These are phyloP conservation scores for Phlebopus sp. DNA, from an alignment of 1,284 basidiomycete species.

Conservation along the genomic window DNA sequence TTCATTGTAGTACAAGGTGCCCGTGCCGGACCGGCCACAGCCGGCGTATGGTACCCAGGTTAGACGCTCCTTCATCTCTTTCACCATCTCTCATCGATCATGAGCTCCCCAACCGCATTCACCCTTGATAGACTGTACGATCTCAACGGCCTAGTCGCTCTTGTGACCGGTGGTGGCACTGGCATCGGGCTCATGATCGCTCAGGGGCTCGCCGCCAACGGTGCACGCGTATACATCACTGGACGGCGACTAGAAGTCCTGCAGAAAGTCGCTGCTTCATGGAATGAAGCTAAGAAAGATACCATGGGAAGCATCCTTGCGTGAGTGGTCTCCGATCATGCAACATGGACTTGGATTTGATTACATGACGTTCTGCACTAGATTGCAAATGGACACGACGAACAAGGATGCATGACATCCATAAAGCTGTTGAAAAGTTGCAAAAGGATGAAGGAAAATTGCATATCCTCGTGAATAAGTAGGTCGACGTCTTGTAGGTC, in stretches of 20 bases:
- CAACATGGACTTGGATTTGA: neutral
- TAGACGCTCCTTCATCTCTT: neutral
- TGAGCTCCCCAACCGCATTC: conserved; percentile 24
- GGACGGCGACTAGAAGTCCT: conserved; percentile 65
- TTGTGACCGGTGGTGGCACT: conserved; percentile 80
- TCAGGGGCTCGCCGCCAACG: conserved; percentile 69
- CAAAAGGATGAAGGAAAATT: conserved; percentile 57
- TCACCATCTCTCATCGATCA: conserved; percentile 8
- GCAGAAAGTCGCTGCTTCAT: conserved; percentile 48
- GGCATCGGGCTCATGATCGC: conserved; percentile 80
- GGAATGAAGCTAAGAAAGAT: conserved; percentile 38
- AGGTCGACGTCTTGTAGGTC: conserved; percentile 17
- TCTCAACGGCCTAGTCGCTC: conserved; percentile 59
- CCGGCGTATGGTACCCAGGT: no score
- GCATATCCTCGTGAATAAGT: conserved; percentile 83
- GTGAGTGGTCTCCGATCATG: conserved; percentile 39
- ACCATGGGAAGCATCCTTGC: conserved; percentile 50
- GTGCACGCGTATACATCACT: conserved; percentile 81
- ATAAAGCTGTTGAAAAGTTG: conserved; percentile 46
- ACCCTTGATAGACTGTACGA: conserved; percentile 48
- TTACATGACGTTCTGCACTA: conserved; percentile 25
- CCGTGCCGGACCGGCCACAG: no score
- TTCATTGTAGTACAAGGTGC: no score
- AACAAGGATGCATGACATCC: conserved; percentile 67
- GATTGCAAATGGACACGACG: conserved; percentile 68